These are phyloP conservation scores for Cryptosporidium sp. DNA, from an alignment of 169 alveolate species.

Conservation along the genomic window DNA sequence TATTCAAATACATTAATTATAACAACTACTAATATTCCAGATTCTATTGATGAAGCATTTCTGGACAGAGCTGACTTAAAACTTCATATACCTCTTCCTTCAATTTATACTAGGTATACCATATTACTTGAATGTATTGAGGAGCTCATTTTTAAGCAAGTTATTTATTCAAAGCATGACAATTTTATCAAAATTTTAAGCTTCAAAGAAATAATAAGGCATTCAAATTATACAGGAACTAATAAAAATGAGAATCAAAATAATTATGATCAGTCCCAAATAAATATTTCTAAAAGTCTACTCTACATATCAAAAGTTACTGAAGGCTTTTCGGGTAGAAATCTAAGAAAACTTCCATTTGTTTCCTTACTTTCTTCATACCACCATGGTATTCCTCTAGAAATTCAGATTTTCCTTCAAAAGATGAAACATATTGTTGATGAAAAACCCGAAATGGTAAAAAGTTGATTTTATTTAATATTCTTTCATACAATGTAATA, in stretches of 20 bases:
- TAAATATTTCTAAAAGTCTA: constrained; percentile 33
- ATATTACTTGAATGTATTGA: constrained; percentile 81
- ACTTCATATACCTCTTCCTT: constrained; percentile 82
- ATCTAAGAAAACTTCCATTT: constrained; percentile 84
- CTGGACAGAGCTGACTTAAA: constrained; percentile 85
- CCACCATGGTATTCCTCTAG: constrained; percentile 55
- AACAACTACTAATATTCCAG: constrained; percentile 85
- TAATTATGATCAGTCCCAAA: neutral
- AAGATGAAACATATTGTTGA: constrained; percentile 37
- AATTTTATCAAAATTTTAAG: constrained; percentile 1
- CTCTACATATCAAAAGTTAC: constrained; percentile 75
- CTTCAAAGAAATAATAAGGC: constrained; percentile 23
- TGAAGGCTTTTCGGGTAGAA: constrained; percentile 83
- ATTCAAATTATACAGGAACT: neutral
- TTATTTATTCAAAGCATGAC: neutral
- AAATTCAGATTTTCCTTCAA: constrained; percentile 36
- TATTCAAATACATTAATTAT: constrained; percentile 82
- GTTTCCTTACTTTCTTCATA: constrained; percentile 77
- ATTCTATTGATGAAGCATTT: constrained; percentile 84
- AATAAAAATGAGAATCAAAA: neutral
- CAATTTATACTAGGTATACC: constrained; percentile 78
- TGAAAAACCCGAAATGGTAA: constrained; percentile 34
- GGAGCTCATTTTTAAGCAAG: constrained; percentile 43
- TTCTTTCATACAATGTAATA: neutral
- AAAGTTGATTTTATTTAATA: neutral